Base-by-base conservation (phyloP, 371 early-diverging fungal genomes). In the Mucor irregularis region DNA sequence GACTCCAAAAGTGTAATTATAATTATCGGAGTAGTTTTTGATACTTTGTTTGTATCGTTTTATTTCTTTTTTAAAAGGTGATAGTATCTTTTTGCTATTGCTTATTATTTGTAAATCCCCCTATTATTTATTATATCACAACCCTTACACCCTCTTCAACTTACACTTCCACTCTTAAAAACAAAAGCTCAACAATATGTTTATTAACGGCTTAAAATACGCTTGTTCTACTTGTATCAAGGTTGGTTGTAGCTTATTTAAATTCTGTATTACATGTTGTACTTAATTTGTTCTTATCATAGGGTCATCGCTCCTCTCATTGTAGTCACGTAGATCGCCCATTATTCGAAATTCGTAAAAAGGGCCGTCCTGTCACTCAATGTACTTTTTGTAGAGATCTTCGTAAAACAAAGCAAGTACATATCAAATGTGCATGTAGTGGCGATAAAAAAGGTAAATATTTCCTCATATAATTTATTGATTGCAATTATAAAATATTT, bases 281-380 rank as follows among this genome's bases (percentile, higher is more conserved):
- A n/a, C n/a, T n/a, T n/a, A n/a, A n/a, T n/a, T n/a, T n/a, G n/a
- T n/a, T n/a, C n/a, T n/a, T n/a, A n/a, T n/a, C n/a, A n/a, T 62
- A 85, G 69, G 87, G 87, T 44, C 87, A 87, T 68, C 79, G 87
- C 10, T 83, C 86, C 26, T 83, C 84, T 26, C 71, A 73, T 42
- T 87, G 87, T 59, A 74, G 58, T 34, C 87, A 87, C 62, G 60
- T 61, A 24, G 84, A 87, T 52, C 83, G 92, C 25, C 81, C 80
- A 44, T 72, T 90, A 44, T 77, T 83, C 55, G 83, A 83, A 56
- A 87, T 92, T 40, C 78, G 86, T 52, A 84, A 81, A 66, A 90
- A 90, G 69, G 92, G 92, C 25, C 81, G 92, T 16, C 92, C 92
- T 21, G 78, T 85, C 30, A 87, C 87, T 31, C 92, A 92, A 65